Base-by-base conservation (phyloP, 1,284 basidiomycete species). In the Papiliotrema terrestris region DNA sequence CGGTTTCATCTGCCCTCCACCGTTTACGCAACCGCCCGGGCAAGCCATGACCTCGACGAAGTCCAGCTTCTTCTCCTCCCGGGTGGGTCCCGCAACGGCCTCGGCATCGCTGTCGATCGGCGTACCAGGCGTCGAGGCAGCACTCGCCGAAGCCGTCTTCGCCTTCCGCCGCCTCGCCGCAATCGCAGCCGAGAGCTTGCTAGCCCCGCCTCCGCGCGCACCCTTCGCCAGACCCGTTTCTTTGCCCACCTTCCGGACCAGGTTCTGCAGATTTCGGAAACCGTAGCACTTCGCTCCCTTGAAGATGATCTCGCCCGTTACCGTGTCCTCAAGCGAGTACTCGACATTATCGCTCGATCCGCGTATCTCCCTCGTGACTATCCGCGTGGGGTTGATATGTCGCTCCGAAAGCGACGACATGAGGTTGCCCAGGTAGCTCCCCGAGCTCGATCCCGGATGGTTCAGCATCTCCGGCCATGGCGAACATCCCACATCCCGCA, bases 21-120 rank as follows among this genome's bases (percentile, higher is more conserved):
- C 95, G 69, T 98, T 98, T 47, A 97, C 91, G 72, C 96, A 98
- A 6, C 96, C 96, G 0, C 89, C 86, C 0, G 96, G 96, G 78
- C 96, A 99, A 22, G 96, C 96, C 96, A 99, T 98, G 58, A 99
- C 93, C 70, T 99, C 96, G 47, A 98, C 88, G 74, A 95, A 98
- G 77, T 98, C 95, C 73, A 95, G 89, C 35, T 83, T 80, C 65
- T 79, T 80, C 51, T 83, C 83, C 57, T 82, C 80, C 17, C 55
- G 58, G 2, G 55, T 59, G 2, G 36, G 41, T 0, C 53, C 43
- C 17, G 32, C 38, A 3, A 62, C 50, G 19, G 49, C 57, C 13
- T 71, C 68, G 22, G 55, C 67, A 47, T 62, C 59, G 20, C 54
- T 56, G n/a, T 45, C 51, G 22, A 19, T 22, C 14, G 52, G 52